Percentiles rank a stretch among this genome's conserved stretches.
Evolutionary conservation across 495 filamentous ascomycete genomes (phyloP).

Genomic region (Penicillium goetzii): DNA sequence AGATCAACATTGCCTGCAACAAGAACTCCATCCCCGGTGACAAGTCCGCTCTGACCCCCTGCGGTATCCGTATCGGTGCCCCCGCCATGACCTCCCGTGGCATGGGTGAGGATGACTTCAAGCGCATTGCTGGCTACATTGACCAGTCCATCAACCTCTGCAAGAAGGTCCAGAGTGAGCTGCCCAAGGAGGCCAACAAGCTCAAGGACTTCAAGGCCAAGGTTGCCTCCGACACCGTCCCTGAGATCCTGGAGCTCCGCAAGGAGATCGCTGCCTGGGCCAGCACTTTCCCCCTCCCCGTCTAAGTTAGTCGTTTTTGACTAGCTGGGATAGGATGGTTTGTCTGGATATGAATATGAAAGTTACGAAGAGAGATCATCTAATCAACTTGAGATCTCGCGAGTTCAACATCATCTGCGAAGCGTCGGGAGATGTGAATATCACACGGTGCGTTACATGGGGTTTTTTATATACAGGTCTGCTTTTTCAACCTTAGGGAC

Average conservation of each 20-base stretch:
- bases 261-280: slow-evolving; percentile 92
- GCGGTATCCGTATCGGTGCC: slow-evolving; percentile 92
- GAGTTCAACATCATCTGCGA: slow-evolving; percentile 41
- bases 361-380: slow-evolving; percentile 31
- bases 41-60: slow-evolving; percentile 94
- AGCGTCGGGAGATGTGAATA: slow-evolving; percentile 30
- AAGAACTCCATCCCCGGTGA: slow-evolving; percentile 99
- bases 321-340: slow-evolving; percentile 9
- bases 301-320: slow-evolving; percentile 47
- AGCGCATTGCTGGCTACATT: slow-evolving; percentile 86
- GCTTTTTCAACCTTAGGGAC: slow-evolving; percentile 56
- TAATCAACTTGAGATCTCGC: slow-evolving; percentile 23
- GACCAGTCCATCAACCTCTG: slow-evolving; percentile 79
- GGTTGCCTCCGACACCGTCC: slow-evolving; percentile 74
- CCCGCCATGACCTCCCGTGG: slow-evolving; percentile 97
- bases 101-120: slow-evolving; percentile 92
- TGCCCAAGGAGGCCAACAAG: slow-evolving; percentile 98
- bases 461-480: slow-evolving; percentile 48
- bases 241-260: slow-evolving; percentile 78
- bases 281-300: slow-evolving; percentile 88
- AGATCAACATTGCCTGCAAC: slow-evolving; percentile 98
- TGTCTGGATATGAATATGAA: slow-evolving; percentile 24
- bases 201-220: slow-evolving; percentile 98
- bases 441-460: slow-evolving; percentile 45
- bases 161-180: slow-evolving; percentile 77